Percentiles rank a stretch among this genome's conserved stretches.
These are phyloP conservation scores for Suillus plorans DNA, from an alignment of 768 basidiomycete species.

Conservation along the genomic window DNA sequence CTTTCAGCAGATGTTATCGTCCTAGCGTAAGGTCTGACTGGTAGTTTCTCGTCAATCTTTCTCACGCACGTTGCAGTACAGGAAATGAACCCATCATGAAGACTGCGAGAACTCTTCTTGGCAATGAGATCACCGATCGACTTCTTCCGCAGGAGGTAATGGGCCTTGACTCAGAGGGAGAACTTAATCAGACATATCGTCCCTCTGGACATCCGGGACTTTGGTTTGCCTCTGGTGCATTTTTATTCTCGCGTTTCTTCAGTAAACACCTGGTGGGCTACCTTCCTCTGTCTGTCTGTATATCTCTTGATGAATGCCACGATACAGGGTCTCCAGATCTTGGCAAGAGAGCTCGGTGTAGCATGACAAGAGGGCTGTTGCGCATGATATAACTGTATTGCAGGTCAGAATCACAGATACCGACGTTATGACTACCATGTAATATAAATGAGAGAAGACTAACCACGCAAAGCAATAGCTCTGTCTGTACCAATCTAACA, in stretches of 20 bases:
- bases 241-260: no score
- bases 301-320: background rate
- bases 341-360: background rate
- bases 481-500: conserved; percentile 83
- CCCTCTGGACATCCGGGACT: conserved; percentile 2
- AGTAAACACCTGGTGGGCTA: no score
- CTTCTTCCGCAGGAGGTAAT: background rate
- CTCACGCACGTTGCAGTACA: background rate
- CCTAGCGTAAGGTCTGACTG: conserved; percentile 43
- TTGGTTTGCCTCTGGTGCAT: background rate
- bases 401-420: background rate
- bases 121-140: background rate
- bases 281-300: background rate
- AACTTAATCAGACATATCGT: background rate
- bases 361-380: background rate
- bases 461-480: conserved; percentile 57
- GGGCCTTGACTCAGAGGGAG: background rate
- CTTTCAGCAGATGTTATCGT: conserved; percentile 46
- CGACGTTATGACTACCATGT: conserved; percentile 53
- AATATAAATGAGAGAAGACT: conserved; percentile 49
- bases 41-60: background rate
- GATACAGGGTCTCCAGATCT: background rate
- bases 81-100: background rate
- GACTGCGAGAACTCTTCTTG: background rate
- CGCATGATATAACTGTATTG: background rate